Conservation (phyloP, 1,139 yeast species). For the Blastobotrys petasosporus region DNA sequence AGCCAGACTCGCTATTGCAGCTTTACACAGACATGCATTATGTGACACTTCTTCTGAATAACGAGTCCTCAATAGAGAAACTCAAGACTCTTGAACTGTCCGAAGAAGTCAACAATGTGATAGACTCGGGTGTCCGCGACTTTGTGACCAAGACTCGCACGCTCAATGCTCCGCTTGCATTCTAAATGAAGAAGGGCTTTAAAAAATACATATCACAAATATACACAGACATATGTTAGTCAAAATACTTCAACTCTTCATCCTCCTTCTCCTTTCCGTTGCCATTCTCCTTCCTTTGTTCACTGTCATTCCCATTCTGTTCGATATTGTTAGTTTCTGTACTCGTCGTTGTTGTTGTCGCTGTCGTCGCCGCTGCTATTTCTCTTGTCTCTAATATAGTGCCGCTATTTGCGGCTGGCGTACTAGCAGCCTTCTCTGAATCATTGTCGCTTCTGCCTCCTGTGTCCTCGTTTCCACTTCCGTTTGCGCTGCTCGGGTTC, state of each 20-base stretch:
- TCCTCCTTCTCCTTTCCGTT: too few relatives aligned
- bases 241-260: too few relatives aligned
- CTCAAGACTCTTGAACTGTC: not conserved
- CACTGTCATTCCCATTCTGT: too few relatives aligned
- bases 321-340: too few relatives aligned
- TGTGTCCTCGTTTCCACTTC: not conserved
- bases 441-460: not conserved
- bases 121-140: not conserved
- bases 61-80: not conserved
- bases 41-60: not conserved
- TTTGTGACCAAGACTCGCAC: slow-evolving; percentile 3
- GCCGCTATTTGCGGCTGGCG: not conserved
- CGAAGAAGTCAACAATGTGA: not conserved
- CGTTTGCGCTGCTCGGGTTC: not conserved
- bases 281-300: too few relatives aligned
- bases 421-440: slow-evolving; percentile 1
- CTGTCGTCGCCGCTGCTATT: too few relatives aligned
- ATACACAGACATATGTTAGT: too few relatives aligned
- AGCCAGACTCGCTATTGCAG: not conserved
- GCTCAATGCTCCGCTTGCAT: slow-evolving; percentile 7
- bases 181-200: not conserved
- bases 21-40: slow-evolving; percentile 1
- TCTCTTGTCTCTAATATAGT: too few relatives aligned
- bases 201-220: slow-evolving; percentile 2
- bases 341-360: slow-evolving; percentile 5